phyloP scores from a whole-genome alignment of 257 asterid species.

The Salvia rosmarinus region DNA sequence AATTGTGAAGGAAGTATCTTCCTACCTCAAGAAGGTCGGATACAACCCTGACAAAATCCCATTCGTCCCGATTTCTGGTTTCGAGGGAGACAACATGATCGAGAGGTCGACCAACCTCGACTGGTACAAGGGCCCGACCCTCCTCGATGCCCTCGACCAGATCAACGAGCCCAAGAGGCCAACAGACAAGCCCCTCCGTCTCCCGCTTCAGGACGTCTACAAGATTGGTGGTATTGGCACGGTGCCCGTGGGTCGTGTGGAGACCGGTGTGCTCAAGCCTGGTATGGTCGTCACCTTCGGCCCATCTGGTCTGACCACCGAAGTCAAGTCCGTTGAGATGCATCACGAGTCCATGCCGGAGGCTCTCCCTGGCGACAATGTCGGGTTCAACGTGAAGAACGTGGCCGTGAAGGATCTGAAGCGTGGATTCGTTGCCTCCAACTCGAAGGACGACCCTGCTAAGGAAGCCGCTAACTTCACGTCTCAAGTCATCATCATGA shows the following conservation, averaged over 20 bases:
- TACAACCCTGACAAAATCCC: conserved; percentile 85
- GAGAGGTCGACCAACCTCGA: conserved; percentile 77
- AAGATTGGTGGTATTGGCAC: conserved; percentile 73
- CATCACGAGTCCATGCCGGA: conserved; percentile 76
- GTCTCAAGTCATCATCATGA: conserved; percentile 78
- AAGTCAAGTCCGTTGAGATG: conserved; percentile 88
- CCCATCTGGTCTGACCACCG: conserved; percentile 79
- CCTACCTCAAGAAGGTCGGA: conserved; percentile 83
- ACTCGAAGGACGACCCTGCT: conserved; percentile 84
- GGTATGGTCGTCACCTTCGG: conserved; percentile 73
- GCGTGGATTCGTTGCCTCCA: conserved; percentile 83
- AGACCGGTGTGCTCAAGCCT: conserved; percentile 55
- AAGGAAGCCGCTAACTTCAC: conserved; percentile 71
- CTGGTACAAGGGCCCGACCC: conserved; percentile 90
- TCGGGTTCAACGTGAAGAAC: conserved; percentile 79
- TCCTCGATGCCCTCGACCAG: conserved; percentile 74
- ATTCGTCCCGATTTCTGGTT: conserved; percentile 68
- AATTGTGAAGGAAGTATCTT: conserved; percentile 79
- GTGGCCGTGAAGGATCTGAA: conserved; percentile 86
- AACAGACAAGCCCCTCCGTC: conserved; percentile 77
- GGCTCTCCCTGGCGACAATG: conserved; percentile 77
- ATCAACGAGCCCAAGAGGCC: conserved; percentile 77
- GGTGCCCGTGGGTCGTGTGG: conserved; percentile 80
- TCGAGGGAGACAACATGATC: conserved; percentile 40
- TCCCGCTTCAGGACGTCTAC: conserved; percentile 56